Conservation (phyloP, 768 basidiomycete species). For the Russula olivacea region DNA sequence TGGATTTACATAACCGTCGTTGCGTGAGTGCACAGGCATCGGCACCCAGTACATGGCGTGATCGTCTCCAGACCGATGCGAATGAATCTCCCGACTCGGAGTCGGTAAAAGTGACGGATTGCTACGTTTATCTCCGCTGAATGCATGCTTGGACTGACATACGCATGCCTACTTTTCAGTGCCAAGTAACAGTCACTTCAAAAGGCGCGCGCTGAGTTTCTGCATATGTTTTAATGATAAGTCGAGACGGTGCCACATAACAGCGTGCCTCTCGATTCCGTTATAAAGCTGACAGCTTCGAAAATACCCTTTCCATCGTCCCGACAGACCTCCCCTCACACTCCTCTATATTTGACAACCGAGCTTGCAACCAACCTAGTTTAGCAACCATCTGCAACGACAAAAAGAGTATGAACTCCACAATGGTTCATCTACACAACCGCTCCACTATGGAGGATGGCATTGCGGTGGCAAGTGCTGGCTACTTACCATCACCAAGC, state of each 20-base stretch:
- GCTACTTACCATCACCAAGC: neutral
- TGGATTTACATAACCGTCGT: neutral
- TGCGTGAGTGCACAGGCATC: neutral
- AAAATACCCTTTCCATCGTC: neutral
- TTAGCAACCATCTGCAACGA: neutral
- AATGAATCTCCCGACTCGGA: neutral
- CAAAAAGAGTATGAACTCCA: conserved; percentile 5
- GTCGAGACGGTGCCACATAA: conserved; percentile 12
- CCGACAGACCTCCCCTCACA: neutral
- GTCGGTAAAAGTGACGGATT: neutral
- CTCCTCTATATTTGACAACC: neutral
- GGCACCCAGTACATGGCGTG: neutral
- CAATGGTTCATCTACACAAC: neutral
- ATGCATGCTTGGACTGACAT: no score
- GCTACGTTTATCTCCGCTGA: neutral
- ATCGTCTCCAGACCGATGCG: neutral
- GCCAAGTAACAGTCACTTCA: neutral
- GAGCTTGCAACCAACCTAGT: neutral
- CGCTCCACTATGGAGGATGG: neutral
- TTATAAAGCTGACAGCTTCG: neutral
- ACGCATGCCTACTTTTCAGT: neutral
- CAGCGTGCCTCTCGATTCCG: neutral
- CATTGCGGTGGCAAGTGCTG: neutral
- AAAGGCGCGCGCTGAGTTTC: neutral
- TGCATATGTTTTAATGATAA: neutral